A percentile compares a stretch with the other conserved stretches of the same genome.
Conservation (phyloP, 2,329 filamentous ascomycete species). For the Alternaria arbusti region DNA sequence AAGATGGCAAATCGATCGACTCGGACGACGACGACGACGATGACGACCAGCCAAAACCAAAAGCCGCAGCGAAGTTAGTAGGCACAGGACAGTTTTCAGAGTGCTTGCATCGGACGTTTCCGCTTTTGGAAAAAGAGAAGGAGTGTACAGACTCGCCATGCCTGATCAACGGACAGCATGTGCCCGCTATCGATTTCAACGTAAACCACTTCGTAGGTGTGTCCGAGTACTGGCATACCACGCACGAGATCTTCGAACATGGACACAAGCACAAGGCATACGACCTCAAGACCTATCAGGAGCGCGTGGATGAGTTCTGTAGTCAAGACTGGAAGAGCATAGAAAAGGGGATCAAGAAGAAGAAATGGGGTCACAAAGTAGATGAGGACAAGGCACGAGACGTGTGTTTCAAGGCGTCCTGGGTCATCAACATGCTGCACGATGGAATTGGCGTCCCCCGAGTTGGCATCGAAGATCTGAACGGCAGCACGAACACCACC, state of each 20-base stretch:
- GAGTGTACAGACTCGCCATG: constrained; percentile 85
- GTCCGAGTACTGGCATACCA: constrained; percentile 98
- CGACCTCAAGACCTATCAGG: constrained; percentile 88
- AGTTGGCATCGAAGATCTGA: constrained; percentile 73
- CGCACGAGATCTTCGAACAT: constrained; percentile 87
- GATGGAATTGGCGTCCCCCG: constrained; percentile 94
- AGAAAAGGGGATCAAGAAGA: constrained; percentile 65
- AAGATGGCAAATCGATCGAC: constrained; percentile 68
- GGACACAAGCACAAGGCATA: constrained; percentile 80
- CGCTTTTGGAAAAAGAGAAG: constrained; percentile 86
- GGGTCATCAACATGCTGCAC: constrained; percentile 96
- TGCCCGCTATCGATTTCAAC: constrained; percentile 94
- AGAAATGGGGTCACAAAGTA: constrained; percentile 78
- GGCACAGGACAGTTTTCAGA: constrained; percentile 89
- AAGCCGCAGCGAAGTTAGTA: constrained; percentile 62
- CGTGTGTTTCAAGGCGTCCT: constrained; percentile 97
- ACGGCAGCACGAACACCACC: constrained; percentile 69
- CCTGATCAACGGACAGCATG: constrained; percentile 87
- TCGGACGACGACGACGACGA: constrained; percentile 51
- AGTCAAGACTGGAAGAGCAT: constrained; percentile 82
- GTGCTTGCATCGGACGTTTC: constrained; percentile 81
- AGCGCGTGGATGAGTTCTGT: constrained; percentile 84
- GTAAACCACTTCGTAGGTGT: constrained; percentile 98
- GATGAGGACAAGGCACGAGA: constrained; percentile 76
- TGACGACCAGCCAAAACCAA: constrained; percentile 27